Evolutionary conservation across 2,329 filamentous ascomycete species (phyloP).

Genomic region (Paradendryphiella salina): DNA sequence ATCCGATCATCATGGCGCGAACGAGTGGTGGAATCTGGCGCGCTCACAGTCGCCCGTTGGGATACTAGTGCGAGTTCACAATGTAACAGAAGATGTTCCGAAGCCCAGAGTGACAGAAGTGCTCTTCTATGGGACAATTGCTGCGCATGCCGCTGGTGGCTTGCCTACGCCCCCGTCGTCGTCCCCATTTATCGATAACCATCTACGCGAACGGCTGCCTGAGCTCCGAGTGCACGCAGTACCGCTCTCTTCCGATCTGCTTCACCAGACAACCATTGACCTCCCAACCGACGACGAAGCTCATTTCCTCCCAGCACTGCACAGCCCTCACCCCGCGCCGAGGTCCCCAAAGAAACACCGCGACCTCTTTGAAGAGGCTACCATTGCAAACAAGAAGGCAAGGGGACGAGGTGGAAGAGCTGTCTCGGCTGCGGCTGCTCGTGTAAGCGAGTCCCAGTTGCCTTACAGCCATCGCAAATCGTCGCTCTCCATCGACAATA

Average conservation of each 20-base stretch:
- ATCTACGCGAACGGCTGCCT: constrained; percentile 17
- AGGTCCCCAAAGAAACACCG: constrained; percentile 49
- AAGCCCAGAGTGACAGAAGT: constrained; percentile 48
- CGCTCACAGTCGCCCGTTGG: constrained; percentile 48
- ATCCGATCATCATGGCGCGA: constrained; percentile 4
- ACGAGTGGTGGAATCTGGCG: constrained; percentile 46
- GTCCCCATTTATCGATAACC: constrained; percentile 24
- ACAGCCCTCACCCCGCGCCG: constrained; percentile 27
- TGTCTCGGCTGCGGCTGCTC: constrained; percentile 49
- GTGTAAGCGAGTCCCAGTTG: constrained; percentile 32
- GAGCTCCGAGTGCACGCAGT: constrained; percentile 48
- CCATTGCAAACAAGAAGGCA: constrained; percentile 49
- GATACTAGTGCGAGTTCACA: constrained; percentile 42
- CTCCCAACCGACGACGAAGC: constrained; percentile 25
- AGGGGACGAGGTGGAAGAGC: constrained; percentile 50
- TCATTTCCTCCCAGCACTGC: constrained; percentile 39
- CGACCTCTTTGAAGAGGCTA: constrained; percentile 55
- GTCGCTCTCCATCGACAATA: constrained; percentile 34
- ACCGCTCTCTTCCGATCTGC: constrained; percentile 50
- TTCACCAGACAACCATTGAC: constrained; percentile 20
- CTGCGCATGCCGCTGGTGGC: constrained; percentile 14
- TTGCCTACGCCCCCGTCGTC: constrained; percentile 44
- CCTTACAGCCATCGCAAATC: constrained; percentile 41
- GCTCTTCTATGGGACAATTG: constrained; percentile 51
- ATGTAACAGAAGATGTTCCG: background rate